Evolutionary conservation across 2,329 filamentous ascomycete genomes (phyloP).

Genomic region (Aspergillus hiratsukae): DNA sequence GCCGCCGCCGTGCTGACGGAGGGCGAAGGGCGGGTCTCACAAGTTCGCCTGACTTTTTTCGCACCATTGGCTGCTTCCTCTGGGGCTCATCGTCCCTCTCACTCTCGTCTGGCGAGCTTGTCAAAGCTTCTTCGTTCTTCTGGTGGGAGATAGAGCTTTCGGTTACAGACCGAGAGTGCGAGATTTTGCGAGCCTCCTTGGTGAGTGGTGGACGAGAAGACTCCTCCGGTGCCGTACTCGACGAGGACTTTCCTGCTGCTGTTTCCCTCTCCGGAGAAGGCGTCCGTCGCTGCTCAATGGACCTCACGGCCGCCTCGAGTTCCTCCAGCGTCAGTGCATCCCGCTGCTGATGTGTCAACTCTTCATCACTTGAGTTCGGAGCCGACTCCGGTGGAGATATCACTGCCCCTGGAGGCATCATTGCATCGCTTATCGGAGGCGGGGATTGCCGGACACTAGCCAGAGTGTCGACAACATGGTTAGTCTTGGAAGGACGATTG

Average conservation of each 20-base stretch:
- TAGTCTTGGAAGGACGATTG: slow-evolving; percentile 13
- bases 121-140: slow-evolving; percentile 39
- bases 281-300: slow-evolving; percentile 54
- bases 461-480: slow-evolving; percentile 37
- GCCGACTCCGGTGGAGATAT: slow-evolving; percentile 88
- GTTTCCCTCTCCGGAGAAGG: slow-evolving; percentile 28
- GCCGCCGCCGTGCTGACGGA: slow-evolving; percentile 67
- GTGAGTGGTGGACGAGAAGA: slow-evolving; percentile 42
- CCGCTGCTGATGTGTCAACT: slow-evolving; percentile 40
- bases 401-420: slow-evolving; percentile 77
- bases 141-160: slow-evolving; percentile 50
- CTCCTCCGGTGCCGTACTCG: slow-evolving; percentile 28
- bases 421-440: slow-evolving; percentile 69
- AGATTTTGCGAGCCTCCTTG: slow-evolving; percentile 55
- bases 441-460: slow-evolving; percentile 75
- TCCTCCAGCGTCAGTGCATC: slow-evolving; percentile 54
- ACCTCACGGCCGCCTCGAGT: slow-evolving; percentile 76
- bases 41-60: slow-evolving; percentile 97
- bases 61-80: slow-evolving; percentile 82
- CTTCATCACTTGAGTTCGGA: slow-evolving; percentile 76
- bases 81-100: slow-evolving; percentile 60
- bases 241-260: slow-evolving; percentile 14
- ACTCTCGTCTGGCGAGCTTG: slow-evolving; percentile 42
- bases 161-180: slow-evolving; percentile 57
- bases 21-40: slow-evolving; percentile 86